A percentile compares a stretch with the other conserved stretches of the same genome.
These are phyloP conservation scores for Rhizopogon roseolus DNA, from an alignment of 768 basidiomycete species.

Conservation along the genomic window DNA sequence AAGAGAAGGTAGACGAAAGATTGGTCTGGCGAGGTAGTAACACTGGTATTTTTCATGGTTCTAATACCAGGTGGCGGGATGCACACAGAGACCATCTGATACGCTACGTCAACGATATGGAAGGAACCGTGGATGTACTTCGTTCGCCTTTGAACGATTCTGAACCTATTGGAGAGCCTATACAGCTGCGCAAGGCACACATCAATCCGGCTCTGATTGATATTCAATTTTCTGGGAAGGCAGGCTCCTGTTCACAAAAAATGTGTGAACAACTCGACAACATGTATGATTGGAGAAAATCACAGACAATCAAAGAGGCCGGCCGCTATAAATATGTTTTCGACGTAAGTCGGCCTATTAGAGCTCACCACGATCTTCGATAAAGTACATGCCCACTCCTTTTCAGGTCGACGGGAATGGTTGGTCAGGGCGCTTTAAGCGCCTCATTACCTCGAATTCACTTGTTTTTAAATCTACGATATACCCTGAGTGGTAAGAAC, in stretches of 20 bases:
- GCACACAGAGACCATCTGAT: slow-evolving; percentile 50
- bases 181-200: slow-evolving; percentile 28
- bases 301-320: slow-evolving; percentile 42
- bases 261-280: slow-evolving; percentile 41
- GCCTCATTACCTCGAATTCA: slow-evolving; percentile 57
- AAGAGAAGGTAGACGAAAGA: slow-evolving; percentile 55
- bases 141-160: slow-evolving; percentile 21
- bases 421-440: slow-evolving; percentile 68
- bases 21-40: slow-evolving; percentile 73
- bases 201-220: slow-evolving; percentile 58
- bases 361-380: not conserved
- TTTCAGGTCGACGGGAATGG: slow-evolving; percentile 57
- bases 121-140: slow-evolving; percentile 36
- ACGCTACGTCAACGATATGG: slow-evolving; percentile 33
- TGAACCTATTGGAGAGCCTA: slow-evolving; percentile 31
- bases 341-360: slow-evolving; percentile 35
- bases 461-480: slow-evolving; percentile 67
- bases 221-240: slow-evolving; percentile 45
- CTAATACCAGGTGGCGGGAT: slow-evolving; percentile 39
- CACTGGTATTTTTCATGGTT: slow-evolving; percentile 53
- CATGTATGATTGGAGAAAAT: slow-evolving; percentile 45
- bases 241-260: slow-evolving; percentile 10
- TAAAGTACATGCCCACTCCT: not conserved
- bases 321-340: slow-evolving; percentile 58
- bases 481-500: slow-evolving; percentile 64